Base-by-base conservation (phyloP, 768 basidiomycete species). In the Serendipita sp. region DNA sequence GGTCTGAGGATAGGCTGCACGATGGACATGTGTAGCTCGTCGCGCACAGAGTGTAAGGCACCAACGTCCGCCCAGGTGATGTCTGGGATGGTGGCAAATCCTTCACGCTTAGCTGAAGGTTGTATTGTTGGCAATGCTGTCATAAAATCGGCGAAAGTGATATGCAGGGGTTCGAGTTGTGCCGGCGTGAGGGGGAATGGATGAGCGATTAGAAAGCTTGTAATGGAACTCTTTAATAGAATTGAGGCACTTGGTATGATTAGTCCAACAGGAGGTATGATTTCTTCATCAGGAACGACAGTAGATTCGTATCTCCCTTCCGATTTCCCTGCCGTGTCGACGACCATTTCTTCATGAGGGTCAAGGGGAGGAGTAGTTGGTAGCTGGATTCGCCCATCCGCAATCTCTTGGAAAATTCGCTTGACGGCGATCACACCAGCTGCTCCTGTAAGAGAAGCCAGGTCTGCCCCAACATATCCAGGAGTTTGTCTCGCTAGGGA, bases 391-490 rank as follows among this genome's bases (percentile, higher is more conserved):
- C 80, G 80, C 9, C 82, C 84, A 16, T 85, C 83, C 0, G 86
- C 34, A 7, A 92, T 71, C 51, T 75, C 73, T 66, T 86, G 81
- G 73, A 98, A 97, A 69, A 98, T 96, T 26, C 96, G 82, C 72
- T 97, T 97, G 33, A 98, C 94, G 0, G 96, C 94, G 56, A 92
- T 87, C 62, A 97, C 88, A 1, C 95, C 95, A 1, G 95, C 95
- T 22, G 93, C 92, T 5, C 91, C 88, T 0, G 92, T 90, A 3
- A 98, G 74, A 0, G 94, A 88, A 0, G 88, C 82, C 33, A 98
- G 72, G 75, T 99, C 95, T 0, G 96, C 96, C 30, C 96, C 94
- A 13, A 98, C 94, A 68, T 96, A 99, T 2, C 96, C 96, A 2
- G 96, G 96, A 0, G 95, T 99, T 0, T 87, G 84, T 73, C 91